phyloP scores from a whole-genome alignment of 129 eudicot genomes.

The Lactuca saligna region DNA sequence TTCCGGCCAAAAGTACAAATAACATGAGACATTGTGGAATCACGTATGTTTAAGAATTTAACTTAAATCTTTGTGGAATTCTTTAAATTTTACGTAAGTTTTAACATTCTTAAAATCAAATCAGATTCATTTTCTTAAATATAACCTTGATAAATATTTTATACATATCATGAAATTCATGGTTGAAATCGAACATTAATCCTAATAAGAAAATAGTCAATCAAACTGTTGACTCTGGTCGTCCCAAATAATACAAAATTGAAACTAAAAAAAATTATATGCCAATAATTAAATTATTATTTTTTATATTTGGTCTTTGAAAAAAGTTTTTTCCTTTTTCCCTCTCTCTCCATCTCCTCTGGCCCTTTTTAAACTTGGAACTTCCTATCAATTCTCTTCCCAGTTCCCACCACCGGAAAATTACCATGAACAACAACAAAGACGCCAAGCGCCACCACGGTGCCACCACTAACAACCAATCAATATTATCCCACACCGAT shows the following conservation, averaged over 20 bases:
- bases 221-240: no score
- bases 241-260: no score
- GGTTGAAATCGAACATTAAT: no score
- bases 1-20: no score
- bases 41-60: no score
- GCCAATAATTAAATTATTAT: not conserved
- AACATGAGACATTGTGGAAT: no score
- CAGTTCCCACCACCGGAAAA: conserved; percentile 16
- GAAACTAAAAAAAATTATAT: not conserved
- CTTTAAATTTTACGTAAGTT: no score
- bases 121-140: no score
- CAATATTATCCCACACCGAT: conserved; percentile 69
- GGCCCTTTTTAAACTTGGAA: conserved; percentile 5
- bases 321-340: conserved; percentile 19
- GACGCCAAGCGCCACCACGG: conserved; percentile 10
- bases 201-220: not conserved
- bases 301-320: conserved; percentile 25
- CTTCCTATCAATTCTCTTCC: conserved; percentile 7
- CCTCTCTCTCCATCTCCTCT: conserved; percentile 13
- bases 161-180: no score
- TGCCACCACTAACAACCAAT: conserved; percentile 34
- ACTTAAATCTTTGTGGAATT: no score
- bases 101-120: no score
- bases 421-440: conserved; percentile 26
- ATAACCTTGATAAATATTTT: no score